Evolutionary conservation across 352 stramenopile species (phyloP).

Genomic region (Pythium aristosporum): DNA sequence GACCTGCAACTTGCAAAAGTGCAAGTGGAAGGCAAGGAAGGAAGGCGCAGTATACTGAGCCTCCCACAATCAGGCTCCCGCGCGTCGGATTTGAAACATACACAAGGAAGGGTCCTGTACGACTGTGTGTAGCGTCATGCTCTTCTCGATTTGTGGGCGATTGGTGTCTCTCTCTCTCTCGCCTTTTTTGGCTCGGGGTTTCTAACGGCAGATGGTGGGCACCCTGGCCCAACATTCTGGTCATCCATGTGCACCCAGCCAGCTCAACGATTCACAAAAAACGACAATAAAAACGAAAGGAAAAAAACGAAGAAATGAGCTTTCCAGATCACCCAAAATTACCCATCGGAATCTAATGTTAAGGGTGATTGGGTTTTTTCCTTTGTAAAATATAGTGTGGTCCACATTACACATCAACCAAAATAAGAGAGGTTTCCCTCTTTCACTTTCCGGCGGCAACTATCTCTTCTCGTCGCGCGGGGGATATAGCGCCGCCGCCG

Average conservation of each 20-base stretch:
- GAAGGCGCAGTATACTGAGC: too few relatives aligned
- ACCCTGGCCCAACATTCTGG: background rate
- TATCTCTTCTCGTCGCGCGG: too few relatives aligned
- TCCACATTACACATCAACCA: conserved; percentile 21
- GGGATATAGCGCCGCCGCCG: background rate
- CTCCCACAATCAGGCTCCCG: too few relatives aligned
- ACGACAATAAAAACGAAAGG: background rate
- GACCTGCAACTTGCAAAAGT: background rate
- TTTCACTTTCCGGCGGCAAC: too few relatives aligned
- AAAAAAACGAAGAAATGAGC: background rate
- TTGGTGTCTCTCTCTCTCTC: too few relatives aligned
- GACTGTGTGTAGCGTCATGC: conserved; percentile 25
- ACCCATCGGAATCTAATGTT: conserved; percentile 11
- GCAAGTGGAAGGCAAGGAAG: too few relatives aligned
- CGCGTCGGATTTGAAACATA: conserved; percentile 1
- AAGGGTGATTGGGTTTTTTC: conserved; percentile 6
- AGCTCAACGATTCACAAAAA: background rate
- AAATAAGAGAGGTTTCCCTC: background rate
- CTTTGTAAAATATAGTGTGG: conserved; percentile 1
- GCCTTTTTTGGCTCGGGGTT: too few relatives aligned
- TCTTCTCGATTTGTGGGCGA: background rate
- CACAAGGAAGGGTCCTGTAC: conserved; percentile 2
- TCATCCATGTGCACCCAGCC: conserved; percentile 4
- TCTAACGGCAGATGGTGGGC: conserved; percentile 1
- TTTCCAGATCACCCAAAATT: background rate